phyloP scores from a whole-genome alignment of 352 stramenopile genomes.

The Pythium dissotocum region DNA sequence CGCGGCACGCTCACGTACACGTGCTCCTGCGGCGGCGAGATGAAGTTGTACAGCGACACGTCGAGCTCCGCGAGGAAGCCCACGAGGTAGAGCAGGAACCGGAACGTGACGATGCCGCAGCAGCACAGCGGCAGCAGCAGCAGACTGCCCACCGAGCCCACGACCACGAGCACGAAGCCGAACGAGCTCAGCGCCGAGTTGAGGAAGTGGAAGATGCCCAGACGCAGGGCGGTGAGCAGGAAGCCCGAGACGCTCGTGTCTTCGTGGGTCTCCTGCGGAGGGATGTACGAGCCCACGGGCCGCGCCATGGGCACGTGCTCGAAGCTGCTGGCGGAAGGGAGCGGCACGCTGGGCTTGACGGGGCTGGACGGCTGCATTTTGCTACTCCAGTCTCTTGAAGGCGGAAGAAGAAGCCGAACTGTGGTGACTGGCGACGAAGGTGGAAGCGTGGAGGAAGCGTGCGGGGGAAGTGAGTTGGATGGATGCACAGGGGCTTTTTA shows the following conservation, averaged over 20 bases:
- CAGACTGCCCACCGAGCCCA: constrained; percentile 39
- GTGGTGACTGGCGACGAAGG: not conserved
- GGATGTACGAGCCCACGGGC: constrained; percentile 21
- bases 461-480: no score
- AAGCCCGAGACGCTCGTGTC: constrained; percentile 22
- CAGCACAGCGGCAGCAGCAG: constrained; percentile 57
- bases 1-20: constrained; percentile 47
- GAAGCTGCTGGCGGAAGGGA: constrained; percentile 7
- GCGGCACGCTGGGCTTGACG: constrained; percentile 15
- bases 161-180: constrained; percentile 45
- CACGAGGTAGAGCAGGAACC: constrained; percentile 50
- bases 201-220: constrained; percentile 61
- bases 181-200: constrained; percentile 50
- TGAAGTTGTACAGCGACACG: constrained; percentile 65
- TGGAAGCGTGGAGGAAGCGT: not conserved
- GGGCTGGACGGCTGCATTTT: constrained; percentile 31
- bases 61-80: constrained; percentile 58
- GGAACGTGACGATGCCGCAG: constrained; percentile 55
- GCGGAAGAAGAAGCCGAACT: no score
- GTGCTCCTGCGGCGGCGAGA: constrained; percentile 47
- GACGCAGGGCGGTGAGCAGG: constrained; percentile 42
- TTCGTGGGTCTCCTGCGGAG: not conserved
- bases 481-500: no score
- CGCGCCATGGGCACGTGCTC: constrained; percentile 30
- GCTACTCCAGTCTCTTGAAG: not conserved